These are phyloP conservation scores for Echria macrotheca DNA, from an alignment of 495 filamentous ascomycete species.

Conservation along the genomic window DNA sequence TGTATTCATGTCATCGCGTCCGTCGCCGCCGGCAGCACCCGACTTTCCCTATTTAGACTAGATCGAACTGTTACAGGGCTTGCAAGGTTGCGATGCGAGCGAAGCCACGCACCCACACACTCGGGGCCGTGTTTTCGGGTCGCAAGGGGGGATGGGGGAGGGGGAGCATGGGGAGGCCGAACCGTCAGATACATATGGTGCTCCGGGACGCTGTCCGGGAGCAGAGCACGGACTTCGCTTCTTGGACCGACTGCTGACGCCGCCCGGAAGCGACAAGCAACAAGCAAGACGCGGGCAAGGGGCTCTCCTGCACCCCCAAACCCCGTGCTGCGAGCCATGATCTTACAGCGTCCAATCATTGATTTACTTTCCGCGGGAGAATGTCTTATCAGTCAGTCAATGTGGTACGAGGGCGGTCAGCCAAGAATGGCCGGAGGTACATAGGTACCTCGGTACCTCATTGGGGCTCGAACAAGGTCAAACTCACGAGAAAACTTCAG, in stretches of 20 bases:
- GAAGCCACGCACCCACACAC: conserved; percentile 20
- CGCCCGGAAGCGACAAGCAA: conserved; percentile 16
- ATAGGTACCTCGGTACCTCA: too few relatives aligned
- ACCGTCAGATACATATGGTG: conserved; percentile 8
- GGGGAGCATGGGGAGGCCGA: conserved; percentile 10
- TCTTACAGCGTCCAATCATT: too few relatives aligned
- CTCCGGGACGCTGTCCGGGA: too few relatives aligned
- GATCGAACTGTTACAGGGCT: conserved; percentile 18
- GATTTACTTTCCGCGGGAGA: too few relatives aligned
- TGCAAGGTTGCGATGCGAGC: conserved; percentile 17
- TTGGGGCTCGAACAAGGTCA: too few relatives aligned
- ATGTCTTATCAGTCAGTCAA: too few relatives aligned
- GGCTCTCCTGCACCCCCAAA: conserved; percentile 26
- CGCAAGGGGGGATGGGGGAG: conserved; percentile 10
- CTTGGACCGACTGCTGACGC: conserved; percentile 3
- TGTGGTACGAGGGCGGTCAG: too few relatives aligned
- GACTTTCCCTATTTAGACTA: conserved; percentile 22
- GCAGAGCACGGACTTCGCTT: conserved; percentile 14
- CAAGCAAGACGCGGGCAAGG: conserved; percentile 13
- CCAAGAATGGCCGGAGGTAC: too few relatives aligned
- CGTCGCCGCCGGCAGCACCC: not conserved
- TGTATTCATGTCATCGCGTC: too few relatives aligned
- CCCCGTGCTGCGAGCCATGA: too few relatives aligned
- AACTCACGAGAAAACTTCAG: too few relatives aligned
- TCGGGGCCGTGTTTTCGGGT: conserved; percentile 23